These are phyloP conservation scores for Sanghuangporus sanghuang DNA, from an alignment of 1,284 basidiomycete species.

Conservation along the genomic window DNA sequence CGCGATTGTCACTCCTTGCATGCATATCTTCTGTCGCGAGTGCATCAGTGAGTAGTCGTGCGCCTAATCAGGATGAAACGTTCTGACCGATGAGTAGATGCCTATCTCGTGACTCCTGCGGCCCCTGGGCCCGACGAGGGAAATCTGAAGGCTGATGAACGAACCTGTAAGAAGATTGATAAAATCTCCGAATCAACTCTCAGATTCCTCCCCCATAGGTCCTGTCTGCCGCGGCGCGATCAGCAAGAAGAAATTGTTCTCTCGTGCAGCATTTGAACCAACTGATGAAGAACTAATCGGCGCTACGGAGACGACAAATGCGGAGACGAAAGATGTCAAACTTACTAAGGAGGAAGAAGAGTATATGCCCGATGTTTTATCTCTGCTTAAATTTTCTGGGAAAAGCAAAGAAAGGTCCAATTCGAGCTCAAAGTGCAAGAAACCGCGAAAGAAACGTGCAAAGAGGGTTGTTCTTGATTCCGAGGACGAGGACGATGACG, in stretches of 20 bases:
- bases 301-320: not conserved
- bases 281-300: constrained; percentile 37
- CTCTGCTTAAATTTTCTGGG: not conserved
- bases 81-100: not conserved
- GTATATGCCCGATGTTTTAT: constrained; percentile 7
- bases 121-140: constrained; percentile 26
- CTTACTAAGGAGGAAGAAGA: constrained; percentile 15
- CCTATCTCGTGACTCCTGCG: constrained; percentile 28
- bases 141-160: constrained; percentile 33
- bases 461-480: constrained; percentile 18
- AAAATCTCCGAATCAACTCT: not conserved
- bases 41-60: constrained; percentile 38
- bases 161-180: constrained; percentile 35
- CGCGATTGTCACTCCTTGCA: constrained; percentile 43
- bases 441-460: not conserved
- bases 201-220: constrained; percentile 28
- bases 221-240: constrained; percentile 46
- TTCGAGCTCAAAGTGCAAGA: constrained; percentile 22
- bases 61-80: too few relatives aligned
- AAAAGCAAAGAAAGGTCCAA: constrained; percentile 23
- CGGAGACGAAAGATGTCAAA: constrained; percentile 12
- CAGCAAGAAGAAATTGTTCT: constrained; percentile 38
- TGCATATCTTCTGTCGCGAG: constrained; percentile 46
- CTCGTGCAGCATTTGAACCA: constrained; percentile 44
- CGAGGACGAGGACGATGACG: not conserved